Base-by-base conservation (phyloP, 2,329 filamentous ascomycete species). In the Dryadomyces quercus-mongolicae region DNA sequence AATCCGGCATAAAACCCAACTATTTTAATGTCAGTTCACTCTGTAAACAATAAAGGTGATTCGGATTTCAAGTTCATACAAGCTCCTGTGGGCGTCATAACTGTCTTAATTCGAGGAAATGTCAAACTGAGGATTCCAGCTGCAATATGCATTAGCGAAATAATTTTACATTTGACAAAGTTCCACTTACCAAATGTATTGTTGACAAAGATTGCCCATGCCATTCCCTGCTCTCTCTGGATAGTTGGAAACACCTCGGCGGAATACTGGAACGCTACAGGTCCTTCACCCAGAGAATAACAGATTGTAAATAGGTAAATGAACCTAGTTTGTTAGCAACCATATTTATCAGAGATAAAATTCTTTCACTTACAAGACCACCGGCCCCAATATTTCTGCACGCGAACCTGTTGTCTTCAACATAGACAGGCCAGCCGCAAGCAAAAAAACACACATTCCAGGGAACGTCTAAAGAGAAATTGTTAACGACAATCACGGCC, bases 181-280 rank as follows among this genome's bases (percentile, higher is more conserved):
- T 7, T 10, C 6, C 15, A 40, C 18, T 9, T 44, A 49, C 52
- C 53, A 46, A 54, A 54, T 5, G 53, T 54, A n/a, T 55, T 55
- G 50, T 55, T 55, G 13, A 51, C 46, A 22, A 34, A 49, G n/a
- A 55, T 51, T 18, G 50, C 54, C 54, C 54, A 55, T 1, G 54
- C 50, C 59, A 88, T 88, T 55, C 84, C 84, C 25, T 86, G 75
- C 63, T 87, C 84, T 61, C 84, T 76, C 63, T 87, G 83, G 0
- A 81, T 84, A 1, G 87, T 74, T 0, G 84, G 84, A 64, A 84
- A 87, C 1, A 86, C 80, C 64, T 88, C 84, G 49, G 84, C 82
- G 3, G 75, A 78, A 68, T 86, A 87, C 0, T 80, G 80, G 63
- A 84, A 87, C 0, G 83, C 83, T 12, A 87, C 83, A 10, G 79